Percentiles rank a stretch among this genome's conserved stretches.
Evolutionary conservation across 2,329 filamentous ascomycete genomes (phyloP).

Genomic region (Byssothecium circinans): DNA sequence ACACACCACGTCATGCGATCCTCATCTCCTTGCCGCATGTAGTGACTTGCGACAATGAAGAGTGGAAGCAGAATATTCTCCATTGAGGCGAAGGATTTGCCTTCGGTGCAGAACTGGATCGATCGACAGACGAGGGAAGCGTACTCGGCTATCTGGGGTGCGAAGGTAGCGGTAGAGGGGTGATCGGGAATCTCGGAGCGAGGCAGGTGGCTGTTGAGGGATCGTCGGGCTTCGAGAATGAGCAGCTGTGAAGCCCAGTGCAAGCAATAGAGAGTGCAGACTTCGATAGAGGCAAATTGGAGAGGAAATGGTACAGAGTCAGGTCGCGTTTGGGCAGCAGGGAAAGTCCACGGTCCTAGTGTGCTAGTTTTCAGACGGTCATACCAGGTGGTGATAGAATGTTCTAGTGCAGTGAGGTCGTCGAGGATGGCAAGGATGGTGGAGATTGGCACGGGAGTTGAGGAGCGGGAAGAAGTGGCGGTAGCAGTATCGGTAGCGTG

Average conservation of each 20-base stretch:
- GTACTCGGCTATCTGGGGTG: slow-evolving; percentile 13
- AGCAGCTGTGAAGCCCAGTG: slow-evolving; percentile 23
- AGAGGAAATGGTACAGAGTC: slow-evolving; percentile 13
- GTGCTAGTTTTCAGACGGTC: slow-evolving; percentile 12
- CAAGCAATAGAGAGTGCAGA: slow-evolving; percentile 17
- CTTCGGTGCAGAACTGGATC: slow-evolving; percentile 19
- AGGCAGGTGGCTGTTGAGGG: slow-evolving; percentile 10
- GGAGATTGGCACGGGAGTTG: neutral
- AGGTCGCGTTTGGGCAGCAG: slow-evolving; percentile 5
- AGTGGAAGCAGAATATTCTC: slow-evolving; percentile 25
- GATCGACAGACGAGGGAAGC: slow-evolving; percentile 22
- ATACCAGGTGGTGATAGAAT: slow-evolving; percentile 13
- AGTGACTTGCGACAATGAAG: slow-evolving; percentile 11
- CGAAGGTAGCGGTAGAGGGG: neutral
- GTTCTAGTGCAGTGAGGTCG: slow-evolving; percentile 15
- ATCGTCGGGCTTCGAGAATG: slow-evolving; percentile 16
- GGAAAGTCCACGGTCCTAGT: slow-evolving; percentile 12
- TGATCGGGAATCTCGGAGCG: slow-evolving; percentile 2
- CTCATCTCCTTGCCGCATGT: slow-evolving; percentile 15
- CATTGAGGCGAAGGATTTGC: slow-evolving; percentile 16
- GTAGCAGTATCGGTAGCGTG: slow-evolving; percentile 9
- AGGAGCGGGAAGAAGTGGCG: neutral
- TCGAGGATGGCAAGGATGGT: slow-evolving; percentile 9
- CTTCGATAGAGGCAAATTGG: slow-evolving; percentile 22
- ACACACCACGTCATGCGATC: slow-evolving; percentile 19